These are phyloP conservation scores for Saccharomycopsis sp. DNA, from an alignment of 805 yeast species.

Conservation along the genomic window DNA sequence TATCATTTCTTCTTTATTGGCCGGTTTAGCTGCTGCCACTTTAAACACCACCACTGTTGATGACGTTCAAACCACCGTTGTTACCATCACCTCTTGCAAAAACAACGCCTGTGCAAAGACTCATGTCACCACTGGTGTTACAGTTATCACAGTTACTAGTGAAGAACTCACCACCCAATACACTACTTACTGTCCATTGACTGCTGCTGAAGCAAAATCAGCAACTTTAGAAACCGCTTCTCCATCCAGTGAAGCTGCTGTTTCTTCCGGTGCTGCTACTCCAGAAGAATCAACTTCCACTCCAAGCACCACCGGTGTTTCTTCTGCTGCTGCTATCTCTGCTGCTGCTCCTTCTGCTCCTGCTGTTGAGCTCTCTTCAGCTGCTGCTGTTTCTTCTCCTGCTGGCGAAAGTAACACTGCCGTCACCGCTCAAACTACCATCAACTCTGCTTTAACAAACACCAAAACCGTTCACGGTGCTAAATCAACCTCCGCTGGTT, in stretches of 20 bases:
- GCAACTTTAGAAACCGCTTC: conserved; percentile 10
- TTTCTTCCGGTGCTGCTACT: conserved; percentile 13
- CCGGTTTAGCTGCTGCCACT: conserved; percentile 4
- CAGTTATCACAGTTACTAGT: conserved; percentile 22
- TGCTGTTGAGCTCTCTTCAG: no score
- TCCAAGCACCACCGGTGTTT: conserved; percentile 7
- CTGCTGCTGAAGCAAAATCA: conserved; percentile 17
- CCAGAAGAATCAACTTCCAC: background rate
- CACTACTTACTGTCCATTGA: conserved; percentile 33
- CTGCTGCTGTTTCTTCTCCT: conserved; percentile 9
- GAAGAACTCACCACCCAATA: conserved; percentile 26
- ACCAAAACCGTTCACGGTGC: conserved; percentile 1
- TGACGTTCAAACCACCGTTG: background rate
- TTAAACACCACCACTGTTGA: conserved; percentile 7
- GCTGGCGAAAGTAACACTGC: background rate
- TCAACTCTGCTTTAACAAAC: background rate
- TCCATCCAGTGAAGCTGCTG: conserved; percentile 18
- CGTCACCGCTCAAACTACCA: background rate
- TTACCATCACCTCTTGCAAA: conserved; percentile 16
- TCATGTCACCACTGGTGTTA: conserved; percentile 23
- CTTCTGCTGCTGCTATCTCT: conserved; percentile 4
- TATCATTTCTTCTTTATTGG: conserved; percentile 3
- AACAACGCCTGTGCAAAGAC: conserved; percentile 19
- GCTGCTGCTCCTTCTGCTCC: conserved; percentile 4
- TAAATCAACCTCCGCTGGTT: background rate